Evolutionary conservation across 202 grass and related monocot species (phyloP).

Genomic region (Setaria viridis): DNA sequence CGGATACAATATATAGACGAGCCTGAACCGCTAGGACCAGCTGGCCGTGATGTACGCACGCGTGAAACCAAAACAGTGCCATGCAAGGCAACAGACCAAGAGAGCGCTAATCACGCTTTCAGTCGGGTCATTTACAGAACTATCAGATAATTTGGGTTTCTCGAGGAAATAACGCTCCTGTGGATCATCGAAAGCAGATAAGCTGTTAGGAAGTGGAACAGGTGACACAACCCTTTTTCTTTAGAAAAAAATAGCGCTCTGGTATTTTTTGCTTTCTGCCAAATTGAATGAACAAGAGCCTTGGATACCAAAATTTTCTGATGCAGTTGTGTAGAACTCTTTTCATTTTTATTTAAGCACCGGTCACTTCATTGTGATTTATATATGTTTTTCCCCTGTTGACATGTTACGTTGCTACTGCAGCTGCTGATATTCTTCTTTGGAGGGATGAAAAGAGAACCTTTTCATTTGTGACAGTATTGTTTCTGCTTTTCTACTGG

Average conservation of each 20-base stretch:
- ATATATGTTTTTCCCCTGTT: conserved; percentile 18
- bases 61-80: no score
- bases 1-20: no score
- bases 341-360: conserved; percentile 30
- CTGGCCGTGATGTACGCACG: no score
- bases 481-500: conserved; percentile 93
- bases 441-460: conserved; percentile 99
- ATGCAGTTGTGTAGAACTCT: conserved; percentile 20
- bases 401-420: conserved; percentile 44
- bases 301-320: conserved; percentile 10
- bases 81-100: no score
- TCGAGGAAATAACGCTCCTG: conserved; percentile 50
- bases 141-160: conserved; percentile 55
- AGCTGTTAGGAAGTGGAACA: conserved; percentile 80
- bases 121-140: conserved; percentile 67
- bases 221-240: conserved; percentile 56
- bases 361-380: conserved; percentile 9
- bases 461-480: conserved; percentile 72
- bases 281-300: conserved; percentile 15
- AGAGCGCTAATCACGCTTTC: no score
- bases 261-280: conserved; percentile 5
- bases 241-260: conserved; percentile 23
- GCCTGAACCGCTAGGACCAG: no score
- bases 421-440: conserved; percentile 92
- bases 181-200: conserved; percentile 67